Conservation (phyloP, 1,284 basidiomycete species). For the Ceratobasidium sp. region DNA sequence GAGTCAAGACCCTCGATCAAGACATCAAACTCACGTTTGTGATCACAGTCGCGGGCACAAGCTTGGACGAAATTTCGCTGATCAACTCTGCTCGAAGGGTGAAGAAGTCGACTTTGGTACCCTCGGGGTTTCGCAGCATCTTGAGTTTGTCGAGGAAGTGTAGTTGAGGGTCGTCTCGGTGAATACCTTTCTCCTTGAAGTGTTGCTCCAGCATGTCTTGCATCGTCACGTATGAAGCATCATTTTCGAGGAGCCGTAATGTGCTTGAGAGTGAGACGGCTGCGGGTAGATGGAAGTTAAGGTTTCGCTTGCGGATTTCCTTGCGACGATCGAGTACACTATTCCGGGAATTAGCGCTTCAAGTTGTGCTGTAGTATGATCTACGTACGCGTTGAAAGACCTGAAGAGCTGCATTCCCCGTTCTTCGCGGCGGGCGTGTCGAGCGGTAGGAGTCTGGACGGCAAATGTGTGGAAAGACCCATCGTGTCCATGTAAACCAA, state of each 20-base stretch:
- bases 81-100: conserved; percentile 85
- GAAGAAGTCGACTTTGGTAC: conserved; percentile 67
- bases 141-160: conserved; percentile 80
- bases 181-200: conserved; percentile 77
- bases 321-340: conserved; percentile 87
- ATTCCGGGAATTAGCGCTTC: conserved; percentile 42
- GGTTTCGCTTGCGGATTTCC: conserved; percentile 89
- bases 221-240: conserved; percentile 87
- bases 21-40: conserved; percentile 65
- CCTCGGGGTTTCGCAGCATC: conserved; percentile 34
- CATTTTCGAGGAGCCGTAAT: conserved; percentile 87
- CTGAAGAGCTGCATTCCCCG: conserved; percentile 90
- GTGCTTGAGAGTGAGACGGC: conserved; percentile 84
- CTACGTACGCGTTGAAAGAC: conserved; percentile 83
- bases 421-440: conserved; percentile 92
- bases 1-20: conserved; percentile 24
- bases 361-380: neutral
- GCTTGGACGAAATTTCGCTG: conserved; percentile 88
- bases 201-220: conserved; percentile 95
- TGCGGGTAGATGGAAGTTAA: conserved; percentile 89
- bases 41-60: conserved; percentile 88
- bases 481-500: conserved; percentile 92
- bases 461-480: conserved; percentile 87
- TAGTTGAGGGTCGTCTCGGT: conserved; percentile 87
- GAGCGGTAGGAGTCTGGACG: conserved; percentile 86